Conservation (phyloP, 768 basidiomycete species). For the Tylopilus sp. region DNA sequence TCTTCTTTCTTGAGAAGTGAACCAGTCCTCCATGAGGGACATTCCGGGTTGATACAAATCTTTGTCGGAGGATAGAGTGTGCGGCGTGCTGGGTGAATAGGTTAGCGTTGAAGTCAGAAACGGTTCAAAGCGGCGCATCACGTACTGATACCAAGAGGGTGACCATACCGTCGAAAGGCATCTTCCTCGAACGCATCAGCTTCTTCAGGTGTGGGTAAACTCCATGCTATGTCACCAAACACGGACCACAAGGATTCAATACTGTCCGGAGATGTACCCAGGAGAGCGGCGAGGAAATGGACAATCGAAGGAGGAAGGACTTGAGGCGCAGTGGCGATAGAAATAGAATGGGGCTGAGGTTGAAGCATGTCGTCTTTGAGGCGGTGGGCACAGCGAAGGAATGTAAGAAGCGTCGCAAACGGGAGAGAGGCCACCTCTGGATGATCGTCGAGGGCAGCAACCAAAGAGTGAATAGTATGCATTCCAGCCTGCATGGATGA, state of each 20-base stretch:
- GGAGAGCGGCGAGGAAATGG: background rate
- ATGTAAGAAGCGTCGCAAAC: background rate
- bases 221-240: background rate
- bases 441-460: no score
- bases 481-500: no score
- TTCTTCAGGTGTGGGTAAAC: background rate
- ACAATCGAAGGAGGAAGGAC: background rate
- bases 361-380: background rate
- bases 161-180: no score
- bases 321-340: background rate
- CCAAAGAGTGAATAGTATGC: no score
- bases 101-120: background rate
- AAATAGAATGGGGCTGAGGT: background rate
- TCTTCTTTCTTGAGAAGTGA: background rate
- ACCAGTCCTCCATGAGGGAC: background rate
- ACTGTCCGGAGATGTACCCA: background rate
- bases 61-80: background rate
- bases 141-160: background rate
- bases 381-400: background rate
- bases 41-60: background rate
- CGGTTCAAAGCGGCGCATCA: background rate
- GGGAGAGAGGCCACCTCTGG: no score
- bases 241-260: background rate
- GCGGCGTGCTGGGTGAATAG: background rate
- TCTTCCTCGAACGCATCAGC: no score